Conservation (phyloP, 2,329 filamentous ascomycete genomes). For the Clonostachys chloroleuca region DNA sequence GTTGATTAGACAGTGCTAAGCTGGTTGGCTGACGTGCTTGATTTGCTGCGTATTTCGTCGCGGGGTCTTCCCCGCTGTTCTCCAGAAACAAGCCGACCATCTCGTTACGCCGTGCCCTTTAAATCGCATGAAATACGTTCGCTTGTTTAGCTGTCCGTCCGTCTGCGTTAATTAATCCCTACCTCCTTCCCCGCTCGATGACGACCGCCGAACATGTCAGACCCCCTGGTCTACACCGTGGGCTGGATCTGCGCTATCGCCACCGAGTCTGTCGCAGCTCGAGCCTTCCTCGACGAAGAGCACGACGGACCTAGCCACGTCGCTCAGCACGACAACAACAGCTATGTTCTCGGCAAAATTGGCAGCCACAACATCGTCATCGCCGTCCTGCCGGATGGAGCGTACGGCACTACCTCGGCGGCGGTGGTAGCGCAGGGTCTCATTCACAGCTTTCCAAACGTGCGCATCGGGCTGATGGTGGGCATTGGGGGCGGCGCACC, state of each 20-base stretch:
- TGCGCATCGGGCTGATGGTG: conserved; percentile 22
- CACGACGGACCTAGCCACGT: neutral
- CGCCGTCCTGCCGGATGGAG: conserved; percentile 14
- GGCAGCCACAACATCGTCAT: conserved; percentile 28
- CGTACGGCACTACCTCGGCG: conserved; percentile 15
- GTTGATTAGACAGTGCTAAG: no score
- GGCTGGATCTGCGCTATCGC: conserved; percentile 37
- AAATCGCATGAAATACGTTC: no score
- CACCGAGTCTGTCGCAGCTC: conserved; percentile 28
- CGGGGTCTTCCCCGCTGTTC: no score
- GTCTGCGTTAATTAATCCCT: no score
- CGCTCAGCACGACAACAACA: conserved; percentile 6
- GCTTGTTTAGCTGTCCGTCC: no score
- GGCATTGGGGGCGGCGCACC: conserved; percentile 22
- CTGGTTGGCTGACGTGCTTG: no score
- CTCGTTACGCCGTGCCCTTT: no score
- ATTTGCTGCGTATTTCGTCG: no score
- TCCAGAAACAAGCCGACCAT: no score
- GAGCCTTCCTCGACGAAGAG: conserved; percentile 27
- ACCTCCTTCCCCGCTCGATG: no score
- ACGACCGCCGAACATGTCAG: neutral
- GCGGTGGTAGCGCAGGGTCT: conserved; percentile 17
- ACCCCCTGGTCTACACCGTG: conserved; percentile 23
- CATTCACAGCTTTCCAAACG: conserved; percentile 17
- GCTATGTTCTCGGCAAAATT: conserved; percentile 22